A percentile compares a stretch with the other conserved stretches of the same genome.
phyloP scores from a whole-genome alignment of 148 eudicot genomes.

The Fagopyrum esculentum region DNA sequence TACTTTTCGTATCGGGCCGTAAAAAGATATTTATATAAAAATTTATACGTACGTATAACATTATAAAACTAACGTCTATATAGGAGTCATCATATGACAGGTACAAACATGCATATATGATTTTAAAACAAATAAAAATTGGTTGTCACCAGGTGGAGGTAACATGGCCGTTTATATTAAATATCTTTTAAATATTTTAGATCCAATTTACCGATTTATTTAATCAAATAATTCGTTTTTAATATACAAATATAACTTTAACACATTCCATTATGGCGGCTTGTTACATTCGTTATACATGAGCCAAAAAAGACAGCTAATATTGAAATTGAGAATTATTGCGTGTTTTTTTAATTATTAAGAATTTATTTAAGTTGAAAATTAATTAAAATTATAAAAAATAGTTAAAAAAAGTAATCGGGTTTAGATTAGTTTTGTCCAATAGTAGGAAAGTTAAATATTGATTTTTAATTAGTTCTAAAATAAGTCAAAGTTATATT shows the following conservation, averaged over 20 bases:
- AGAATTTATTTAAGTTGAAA: no score
- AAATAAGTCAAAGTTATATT: no score
- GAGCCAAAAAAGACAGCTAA: neutral
- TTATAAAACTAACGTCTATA: no score
- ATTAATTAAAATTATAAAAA: no score
- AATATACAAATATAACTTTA: neutral
- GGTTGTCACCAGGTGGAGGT: neutral
- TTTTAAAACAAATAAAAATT: neutral
- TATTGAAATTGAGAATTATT: neutral
- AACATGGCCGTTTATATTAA: neutral
- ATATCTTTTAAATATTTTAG: neutral
- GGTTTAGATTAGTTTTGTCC: no score
- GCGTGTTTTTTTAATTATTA: no score
- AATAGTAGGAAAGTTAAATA: no score
- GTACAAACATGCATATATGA: neutral
- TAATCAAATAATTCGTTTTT: neutral
- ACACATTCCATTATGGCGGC: slow-evolving; percentile 3
- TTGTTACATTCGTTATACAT: neutral
- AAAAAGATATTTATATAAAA: no score
- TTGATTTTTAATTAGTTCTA: no score
- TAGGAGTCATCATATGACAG: neutral
- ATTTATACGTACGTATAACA: no score
- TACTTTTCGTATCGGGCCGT: no score
- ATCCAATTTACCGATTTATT: neutral
- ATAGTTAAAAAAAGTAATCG: no score